Percentiles rank a stretch among this genome's conserved stretches.
Conservation (phyloP, 345 rosid species). For the Salix suchowensis region DNA sequence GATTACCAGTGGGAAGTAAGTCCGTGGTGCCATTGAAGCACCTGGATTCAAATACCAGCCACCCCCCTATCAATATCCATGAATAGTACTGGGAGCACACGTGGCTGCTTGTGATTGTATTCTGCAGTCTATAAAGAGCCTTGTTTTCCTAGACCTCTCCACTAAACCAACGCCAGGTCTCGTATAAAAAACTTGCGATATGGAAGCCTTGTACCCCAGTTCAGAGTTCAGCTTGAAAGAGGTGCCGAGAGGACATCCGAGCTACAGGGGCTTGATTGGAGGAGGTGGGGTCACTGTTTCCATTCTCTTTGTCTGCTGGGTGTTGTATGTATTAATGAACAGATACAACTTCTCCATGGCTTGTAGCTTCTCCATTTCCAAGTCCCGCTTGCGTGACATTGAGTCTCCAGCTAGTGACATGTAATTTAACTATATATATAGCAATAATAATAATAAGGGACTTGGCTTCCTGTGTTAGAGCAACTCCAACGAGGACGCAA, state of each 20-base stretch:
- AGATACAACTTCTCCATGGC: neutral
- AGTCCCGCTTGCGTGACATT: neutral
- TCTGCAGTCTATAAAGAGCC: neutral
- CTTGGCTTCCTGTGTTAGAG: too few relatives aligned
- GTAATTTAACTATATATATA: too few relatives aligned
- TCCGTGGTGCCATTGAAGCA: neutral
- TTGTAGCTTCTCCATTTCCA: neutral
- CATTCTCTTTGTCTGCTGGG: neutral
- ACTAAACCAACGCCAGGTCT: neutral
- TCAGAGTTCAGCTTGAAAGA: neutral
- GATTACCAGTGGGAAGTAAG: neutral
- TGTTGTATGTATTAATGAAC: neutral
- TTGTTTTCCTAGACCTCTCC: too few relatives aligned
- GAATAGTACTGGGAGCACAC: too few relatives aligned
- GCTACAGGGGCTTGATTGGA: neutral
- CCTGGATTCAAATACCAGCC: neutral
- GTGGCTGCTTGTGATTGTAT: neutral
- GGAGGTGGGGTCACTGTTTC: conserved; percentile 9
- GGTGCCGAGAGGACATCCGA: neutral
- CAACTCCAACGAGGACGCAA: too few relatives aligned
- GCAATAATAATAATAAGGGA: too few relatives aligned
- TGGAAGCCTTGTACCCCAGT: conserved; percentile 9
- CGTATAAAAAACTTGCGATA: neutral
- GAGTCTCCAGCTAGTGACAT: neutral
- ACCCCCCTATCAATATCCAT: too few relatives aligned